Evolutionary conservation across 768 basidiomycete genomes (phyloP).

Genomic region (Tricholoma hemisulphureum): DNA sequence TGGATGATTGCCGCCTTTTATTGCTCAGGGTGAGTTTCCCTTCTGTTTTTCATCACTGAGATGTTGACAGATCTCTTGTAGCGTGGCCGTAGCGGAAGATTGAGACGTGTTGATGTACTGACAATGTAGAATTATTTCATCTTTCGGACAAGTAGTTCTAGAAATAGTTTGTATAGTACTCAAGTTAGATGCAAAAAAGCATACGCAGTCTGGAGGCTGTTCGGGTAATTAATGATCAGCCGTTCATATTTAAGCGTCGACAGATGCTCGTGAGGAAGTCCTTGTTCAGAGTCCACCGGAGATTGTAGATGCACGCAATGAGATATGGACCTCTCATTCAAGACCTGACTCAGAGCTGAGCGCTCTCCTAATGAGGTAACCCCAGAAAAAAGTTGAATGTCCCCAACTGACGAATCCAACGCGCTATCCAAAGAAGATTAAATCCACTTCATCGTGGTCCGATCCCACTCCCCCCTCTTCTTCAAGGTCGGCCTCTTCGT

Average conservation of each 20-base stretch:
- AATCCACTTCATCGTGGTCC: conserved; percentile 10
- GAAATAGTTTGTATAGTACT: background rate
- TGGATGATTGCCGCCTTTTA: conserved; percentile 51
- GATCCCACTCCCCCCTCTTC: conserved; percentile 11
- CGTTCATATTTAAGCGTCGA: too few relatives aligned
- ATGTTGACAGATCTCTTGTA: conserved; percentile 4
- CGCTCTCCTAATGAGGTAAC: background rate
- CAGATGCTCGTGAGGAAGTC: background rate
- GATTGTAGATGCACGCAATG: background rate
- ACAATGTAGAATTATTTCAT: conserved; percentile 34
- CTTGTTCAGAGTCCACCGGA: background rate
- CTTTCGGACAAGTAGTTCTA: background rate
- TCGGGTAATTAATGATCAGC: too few relatives aligned
- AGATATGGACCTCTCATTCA: background rate
- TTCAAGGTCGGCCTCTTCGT: conserved; percentile 10
- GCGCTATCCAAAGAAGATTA: conserved; percentile 2
- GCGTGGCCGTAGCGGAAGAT: conserved; percentile 39
- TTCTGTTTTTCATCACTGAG: conserved; percentile 3
- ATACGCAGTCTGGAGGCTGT: background rate
- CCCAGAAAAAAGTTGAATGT: too few relatives aligned
- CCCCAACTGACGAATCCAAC: background rate
- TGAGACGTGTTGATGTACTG: conserved; percentile 43
- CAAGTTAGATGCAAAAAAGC: background rate
- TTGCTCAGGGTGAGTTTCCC: conserved; percentile 42
- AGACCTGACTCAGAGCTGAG: too few relatives aligned